Evolutionary conservation across 345 rosid species (phyloP), one percentile per base, ranked within the genome.

Genomic region (Eucalyptus pumila): DNA sequence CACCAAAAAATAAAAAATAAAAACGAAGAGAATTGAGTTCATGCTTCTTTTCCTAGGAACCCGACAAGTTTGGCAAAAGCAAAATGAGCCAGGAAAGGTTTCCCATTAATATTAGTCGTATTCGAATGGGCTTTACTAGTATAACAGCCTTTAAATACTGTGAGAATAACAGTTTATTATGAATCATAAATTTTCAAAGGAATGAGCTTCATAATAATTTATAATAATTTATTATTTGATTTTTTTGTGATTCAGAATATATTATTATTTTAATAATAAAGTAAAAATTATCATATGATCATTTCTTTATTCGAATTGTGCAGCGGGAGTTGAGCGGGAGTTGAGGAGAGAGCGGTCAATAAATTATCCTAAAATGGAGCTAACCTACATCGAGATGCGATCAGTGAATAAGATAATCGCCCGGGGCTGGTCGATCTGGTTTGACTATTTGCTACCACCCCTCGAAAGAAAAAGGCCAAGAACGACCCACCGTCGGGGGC

Each of bases 211-310:
- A 19, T 52, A 52, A 19, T 52, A 52, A 52, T 52, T 52, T 1
- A 52, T 52, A 52, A 52, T 52, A 0, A 52, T 16, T 51, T 51
- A 19, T 52, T 7, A 52, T 52, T 52, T 52, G 0, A 52, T 8
- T 19, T 52, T 51, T 52, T 52, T 52, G 2, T 19, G 0, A 2
- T 52, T 4, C 1, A 19, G 2, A 52, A 19, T 19, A 52, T 0
- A 0, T 21, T 52, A 1, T 19, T 52, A 52, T 52, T 19, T 2
- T 52, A 52, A 52, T 52, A 52, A 52, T 52, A 52, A 1, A 52
- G 0, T 52, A 19, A 52, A 52, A 52, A 19, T 52, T 4, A 52
- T 52, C 4, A 52, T 21, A 52, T 19, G 19, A 52, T 52, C 26
- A 21, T 52, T 52, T 52, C 11, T 52, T 8, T 52, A 52, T 52